A percentile compares a stretch with the other conserved stretches of the same genome.
Evolutionary conservation across 2,329 filamentous ascomycete species (phyloP).

Genomic region (Fusarium mexicanum): DNA sequence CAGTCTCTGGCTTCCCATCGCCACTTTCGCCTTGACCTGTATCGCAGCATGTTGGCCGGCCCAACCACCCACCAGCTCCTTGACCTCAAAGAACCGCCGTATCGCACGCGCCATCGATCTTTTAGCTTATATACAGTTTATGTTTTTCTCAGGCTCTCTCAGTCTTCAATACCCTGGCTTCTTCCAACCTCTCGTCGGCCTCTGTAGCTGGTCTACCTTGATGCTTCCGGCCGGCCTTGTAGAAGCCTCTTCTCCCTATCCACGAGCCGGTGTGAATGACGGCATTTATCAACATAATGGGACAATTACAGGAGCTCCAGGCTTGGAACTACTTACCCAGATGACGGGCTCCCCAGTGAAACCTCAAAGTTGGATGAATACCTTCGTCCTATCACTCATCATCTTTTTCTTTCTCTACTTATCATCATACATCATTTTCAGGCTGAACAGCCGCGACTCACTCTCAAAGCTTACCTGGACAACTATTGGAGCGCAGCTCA

Average conservation of each 20-base stretch:
- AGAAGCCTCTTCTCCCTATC: slow-evolving; percentile 36
- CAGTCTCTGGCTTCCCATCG: slow-evolving; percentile 17
- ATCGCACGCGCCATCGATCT: slow-evolving; percentile 57
- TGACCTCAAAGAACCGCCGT: not conserved
- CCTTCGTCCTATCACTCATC: slow-evolving; percentile 72
- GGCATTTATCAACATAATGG: slow-evolving; percentile 74
- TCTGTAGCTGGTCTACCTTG: slow-evolving; percentile 73
- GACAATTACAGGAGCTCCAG: slow-evolving; percentile 63
- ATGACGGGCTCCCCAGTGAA: slow-evolving; percentile 71
- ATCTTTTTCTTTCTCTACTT: slow-evolving; percentile 68
- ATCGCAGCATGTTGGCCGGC: slow-evolving; percentile 9
- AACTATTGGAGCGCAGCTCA: slow-evolving; percentile 48
- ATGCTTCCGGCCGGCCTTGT: slow-evolving; percentile 60
- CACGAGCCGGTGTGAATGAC: slow-evolving; percentile 49
- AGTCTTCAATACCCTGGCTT: slow-evolving; percentile 78
- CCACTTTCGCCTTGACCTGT: not conserved
- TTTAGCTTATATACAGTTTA: slow-evolving; percentile 79
- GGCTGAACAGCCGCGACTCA: not conserved
- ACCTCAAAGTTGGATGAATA: slow-evolving; percentile 73
- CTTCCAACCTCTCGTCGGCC: slow-evolving; percentile 75
- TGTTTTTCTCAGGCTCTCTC: slow-evolving; percentile 74
- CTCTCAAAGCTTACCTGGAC: not conserved
- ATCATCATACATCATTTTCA: slow-evolving; percentile 54
- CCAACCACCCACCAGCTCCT: not conserved
- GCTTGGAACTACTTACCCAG: slow-evolving; percentile 73